Base-by-base conservation (phyloP, 2,329 filamentous ascomycete genomes). In the Diaporthe helianthi region DNA sequence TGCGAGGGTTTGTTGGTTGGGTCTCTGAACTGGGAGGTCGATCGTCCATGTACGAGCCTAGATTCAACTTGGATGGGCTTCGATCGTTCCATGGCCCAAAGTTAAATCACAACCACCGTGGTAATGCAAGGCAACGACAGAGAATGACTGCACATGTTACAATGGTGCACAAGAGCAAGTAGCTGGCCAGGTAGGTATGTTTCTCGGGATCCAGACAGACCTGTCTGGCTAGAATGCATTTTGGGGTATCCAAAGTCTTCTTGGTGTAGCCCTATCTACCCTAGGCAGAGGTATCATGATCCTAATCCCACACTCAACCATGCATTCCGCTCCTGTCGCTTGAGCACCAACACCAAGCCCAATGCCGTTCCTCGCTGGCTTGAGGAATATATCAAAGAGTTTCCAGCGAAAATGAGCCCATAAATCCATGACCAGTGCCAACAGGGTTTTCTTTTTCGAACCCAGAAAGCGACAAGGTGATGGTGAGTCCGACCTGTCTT, bases 271-370 rank as follows among this genome's bases (percentile, higher is more conserved):
- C 44, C 24, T 54, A 58, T 36, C 38, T 54, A 67, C n/a, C n/a
- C n/a, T n/a, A n/a, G n/a, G 44, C 24, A 26, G 36, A 58, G 64
- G 64, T 58, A 67, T 67, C 64, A 67, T 55, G n/a, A 67, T 67
- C 26, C 64, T n/a, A 67, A 49, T 46, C 36, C 64, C 64, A 49
- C 47, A 36, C 26, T 31, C 64, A 55, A 55, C 3, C 33, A 55
- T 47, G 41, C 51, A 10, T 54, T 33, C n/a, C 26, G 58, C 58
- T 63, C 58, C 12, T 49, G 29, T 36, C 41, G 44, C 44, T 49
- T 36, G 58, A 63, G n/a, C 58, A 24, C 44, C 58, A 63, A 22
- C 44, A 49, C 26, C 58, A 63, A 49, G 58, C 26, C 26, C 64
- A 31, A 66, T 36, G 24, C 15, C 36, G 22, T 29, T 44, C 51